These are phyloP conservation scores for Pichia sp. DNA, from an alignment of 1,139 yeast species.

Conservation along the genomic window DNA sequence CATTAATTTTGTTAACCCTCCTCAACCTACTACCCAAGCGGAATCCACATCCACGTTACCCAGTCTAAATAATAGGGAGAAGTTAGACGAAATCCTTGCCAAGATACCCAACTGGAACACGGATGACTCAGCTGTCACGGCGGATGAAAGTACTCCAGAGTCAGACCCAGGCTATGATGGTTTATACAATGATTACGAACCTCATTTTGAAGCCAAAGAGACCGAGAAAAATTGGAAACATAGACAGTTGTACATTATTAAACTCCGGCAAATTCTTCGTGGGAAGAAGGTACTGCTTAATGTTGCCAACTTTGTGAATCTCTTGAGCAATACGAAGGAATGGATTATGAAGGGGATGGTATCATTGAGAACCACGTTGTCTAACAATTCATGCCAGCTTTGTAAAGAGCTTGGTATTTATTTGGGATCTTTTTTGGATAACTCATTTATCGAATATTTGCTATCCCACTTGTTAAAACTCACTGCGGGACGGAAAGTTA, in stretches of 20 bases:
- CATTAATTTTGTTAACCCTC: constrained; percentile 5
- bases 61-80: constrained; percentile 22
- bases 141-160: constrained; percentile 29
- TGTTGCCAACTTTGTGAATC: constrained; percentile 4
- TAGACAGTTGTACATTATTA: constrained; percentile 58
- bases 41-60: constrained; percentile 28
- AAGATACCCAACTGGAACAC: constrained; percentile 17
- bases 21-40: background rate
- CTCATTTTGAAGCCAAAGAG: constrained; percentile 63
- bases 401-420: constrained; percentile 64
- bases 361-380: constrained; percentile 79
- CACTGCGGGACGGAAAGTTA: constrained; percentile 70
- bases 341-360: constrained; percentile 60
- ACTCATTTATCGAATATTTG: constrained; percentile 50
- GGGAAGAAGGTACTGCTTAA: constrained; percentile 35
- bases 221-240: constrained; percentile 81
- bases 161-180: constrained; percentile 26
- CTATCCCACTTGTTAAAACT: constrained; percentile 53
- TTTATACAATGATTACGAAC: constrained; percentile 32
- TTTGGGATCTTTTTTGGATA: constrained; percentile 46
- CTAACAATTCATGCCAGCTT: constrained; percentile 68
- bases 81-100: constrained; percentile 10
- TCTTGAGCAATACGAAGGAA: constrained; percentile 42
- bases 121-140: constrained; percentile 15
- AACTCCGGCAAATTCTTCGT: constrained; percentile 52